A percentile compares a stretch with the other conserved stretches of the same genome.
Conservation (phyloP, 768 basidiomycete genomes). For the Hypholoma fasciculare region DNA sequence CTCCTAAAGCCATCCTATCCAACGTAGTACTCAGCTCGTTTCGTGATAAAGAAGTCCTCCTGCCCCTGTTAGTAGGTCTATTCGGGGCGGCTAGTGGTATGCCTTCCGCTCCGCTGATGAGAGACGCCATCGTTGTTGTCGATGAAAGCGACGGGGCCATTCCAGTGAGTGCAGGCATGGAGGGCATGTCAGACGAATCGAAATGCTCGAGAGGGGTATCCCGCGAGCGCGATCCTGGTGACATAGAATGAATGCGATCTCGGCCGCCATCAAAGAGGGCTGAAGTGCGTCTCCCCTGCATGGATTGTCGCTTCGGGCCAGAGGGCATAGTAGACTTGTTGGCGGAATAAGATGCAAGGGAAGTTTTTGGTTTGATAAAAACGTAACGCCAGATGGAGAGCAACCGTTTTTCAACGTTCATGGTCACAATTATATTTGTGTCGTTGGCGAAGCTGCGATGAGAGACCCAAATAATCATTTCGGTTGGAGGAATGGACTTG, state of each 20-base stretch:
- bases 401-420: slow-evolving; percentile 50
- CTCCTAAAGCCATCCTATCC: slow-evolving; percentile 70
- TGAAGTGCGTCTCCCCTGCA: slow-evolving; percentile 39
- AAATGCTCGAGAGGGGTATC: slow-evolving; percentile 36
- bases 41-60: slow-evolving; percentile 47
- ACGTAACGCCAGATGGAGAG: slow-evolving; percentile 75
- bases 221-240: slow-evolving; percentile 33
- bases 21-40: slow-evolving; percentile 60
- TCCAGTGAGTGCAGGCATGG: slow-evolving; percentile 48
- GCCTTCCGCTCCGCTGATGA: slow-evolving; percentile 30
- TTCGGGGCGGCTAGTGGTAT: slow-evolving; percentile 24
- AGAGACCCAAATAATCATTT: slow-evolving; percentile 66
- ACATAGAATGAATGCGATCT: slow-evolving; percentile 36
- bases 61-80: slow-evolving; percentile 27
- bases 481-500: slow-evolving; percentile 58
- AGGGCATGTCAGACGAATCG: slow-evolving; percentile 40
- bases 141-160: slow-evolving; percentile 56
- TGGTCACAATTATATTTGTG: slow-evolving; percentile 56
- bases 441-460: slow-evolving; percentile 45
- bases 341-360: slow-evolving; percentile 40
- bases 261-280: slow-evolving; percentile 34
- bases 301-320: slow-evolving; percentile 41
- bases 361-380: slow-evolving; percentile 60
- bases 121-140: slow-evolving; percentile 52
- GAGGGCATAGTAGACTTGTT: neutral